Evolutionary conservation across 1,284 basidiomycete species (phyloP).

Genomic region (Takashimella tepidaria): DNA sequence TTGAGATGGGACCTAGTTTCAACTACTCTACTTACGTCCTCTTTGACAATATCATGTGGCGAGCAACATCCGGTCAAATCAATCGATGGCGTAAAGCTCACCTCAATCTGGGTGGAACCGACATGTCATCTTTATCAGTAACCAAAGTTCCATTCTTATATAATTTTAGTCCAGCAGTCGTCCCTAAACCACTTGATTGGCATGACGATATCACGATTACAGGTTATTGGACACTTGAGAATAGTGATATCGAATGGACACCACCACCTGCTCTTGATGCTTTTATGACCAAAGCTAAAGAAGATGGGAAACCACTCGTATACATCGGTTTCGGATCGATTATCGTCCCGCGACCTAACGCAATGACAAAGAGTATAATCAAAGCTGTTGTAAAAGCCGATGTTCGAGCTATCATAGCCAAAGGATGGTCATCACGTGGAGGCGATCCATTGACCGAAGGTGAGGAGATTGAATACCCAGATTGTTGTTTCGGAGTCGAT

Average conservation of each 20-base stretch:
- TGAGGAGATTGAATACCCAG: constrained; percentile 49
- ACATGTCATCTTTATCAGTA: constrained; percentile 61
- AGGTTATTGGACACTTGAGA: constrained; percentile 62
- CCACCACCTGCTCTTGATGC: constrained; percentile 54
- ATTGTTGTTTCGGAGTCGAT: constrained; percentile 51
- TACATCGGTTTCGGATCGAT: constrained; percentile 70
- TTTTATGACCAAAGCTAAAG: constrained; percentile 57
- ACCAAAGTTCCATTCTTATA: constrained; percentile 68
- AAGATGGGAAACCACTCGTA: constrained; percentile 61
- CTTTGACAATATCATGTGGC: constrained; percentile 73
- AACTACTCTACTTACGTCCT: constrained; percentile 50
- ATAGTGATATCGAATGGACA: constrained; percentile 57
- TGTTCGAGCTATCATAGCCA: constrained; percentile 67
- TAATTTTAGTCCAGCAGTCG: constrained; percentile 59
- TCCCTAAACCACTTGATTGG: constrained; percentile 71
- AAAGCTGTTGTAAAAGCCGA: constrained; percentile 61
- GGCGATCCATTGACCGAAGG: constrained; percentile 39
- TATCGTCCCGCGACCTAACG: constrained; percentile 64
- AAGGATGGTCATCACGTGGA: constrained; percentile 67
- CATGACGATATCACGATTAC: constrained; percentile 57
- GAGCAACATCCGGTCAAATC: constrained; percentile 64
- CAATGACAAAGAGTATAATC: constrained; percentile 60
- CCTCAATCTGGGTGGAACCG: constrained; percentile 57
- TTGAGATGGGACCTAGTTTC: constrained; percentile 48
- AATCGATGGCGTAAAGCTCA: constrained; percentile 64